These are phyloP conservation scores for Danielia reshetovae DNA, from an alignment of 805 yeast genomes.

Conservation along the genomic window DNA sequence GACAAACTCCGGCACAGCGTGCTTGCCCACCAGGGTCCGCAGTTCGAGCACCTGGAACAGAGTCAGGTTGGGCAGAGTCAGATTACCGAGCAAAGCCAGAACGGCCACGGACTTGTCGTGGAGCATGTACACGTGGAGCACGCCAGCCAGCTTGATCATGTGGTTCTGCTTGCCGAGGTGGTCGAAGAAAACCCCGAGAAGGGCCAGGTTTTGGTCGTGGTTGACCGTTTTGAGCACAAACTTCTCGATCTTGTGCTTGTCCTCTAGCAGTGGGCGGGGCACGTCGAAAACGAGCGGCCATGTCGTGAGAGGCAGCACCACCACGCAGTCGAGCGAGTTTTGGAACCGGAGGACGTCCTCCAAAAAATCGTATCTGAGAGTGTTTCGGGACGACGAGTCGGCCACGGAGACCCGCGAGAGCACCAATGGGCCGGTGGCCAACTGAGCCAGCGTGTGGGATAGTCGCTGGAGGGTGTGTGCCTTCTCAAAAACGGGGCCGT, in stretches of 20 bases:
- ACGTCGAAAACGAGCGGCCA: slow-evolving; percentile 1
- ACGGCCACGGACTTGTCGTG: no score
- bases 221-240: slow-evolving; percentile 22
- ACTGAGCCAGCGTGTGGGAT: background rate
- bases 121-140: slow-evolving; percentile 20
- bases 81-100: no score
- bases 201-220: slow-evolving; percentile 19
- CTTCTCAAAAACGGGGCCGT: slow-evolving; percentile 1
- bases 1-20: slow-evolving; percentile 13
- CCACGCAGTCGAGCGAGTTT: background rate
- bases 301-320: background rate
- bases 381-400: background rate
- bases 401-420: background rate
- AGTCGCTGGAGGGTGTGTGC: no score
- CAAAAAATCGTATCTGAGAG: background rate
- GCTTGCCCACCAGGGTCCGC: background rate
- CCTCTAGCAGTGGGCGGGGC: background rate
- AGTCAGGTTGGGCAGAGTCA: no score
- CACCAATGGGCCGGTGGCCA: background rate
- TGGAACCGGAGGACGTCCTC: background rate
- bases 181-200: slow-evolving; percentile 24
- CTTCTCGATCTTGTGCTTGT: slow-evolving; percentile 8
- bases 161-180: slow-evolving; percentile 24
- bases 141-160: slow-evolving; percentile 23
- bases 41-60: background rate